Conservation (phyloP, 2,329 filamentous ascomycete species). For the Talaromyces sp. region DNA sequence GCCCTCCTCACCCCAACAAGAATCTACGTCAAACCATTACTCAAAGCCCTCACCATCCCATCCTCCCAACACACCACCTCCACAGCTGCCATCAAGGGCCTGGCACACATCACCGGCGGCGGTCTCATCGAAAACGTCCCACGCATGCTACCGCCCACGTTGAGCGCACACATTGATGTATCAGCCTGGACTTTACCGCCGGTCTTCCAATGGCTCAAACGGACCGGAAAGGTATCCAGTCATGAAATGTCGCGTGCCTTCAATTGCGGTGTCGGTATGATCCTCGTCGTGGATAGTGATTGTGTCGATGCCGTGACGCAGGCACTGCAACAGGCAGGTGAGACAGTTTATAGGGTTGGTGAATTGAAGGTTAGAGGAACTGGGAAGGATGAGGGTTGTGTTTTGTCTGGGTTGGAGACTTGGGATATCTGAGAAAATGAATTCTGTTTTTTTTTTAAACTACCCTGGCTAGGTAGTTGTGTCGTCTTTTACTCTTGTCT, state of each 20-base stretch:
- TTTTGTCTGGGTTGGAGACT: conserved; percentile 55
- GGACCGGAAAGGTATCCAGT: conserved; percentile 61
- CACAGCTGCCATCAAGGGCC: conserved; percentile 68
- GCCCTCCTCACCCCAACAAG: conserved; percentile 81
- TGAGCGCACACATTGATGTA: conserved; percentile 78
- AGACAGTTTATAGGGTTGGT: conserved; percentile 73
- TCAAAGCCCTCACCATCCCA: conserved; percentile 53
- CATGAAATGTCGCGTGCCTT: conserved; percentile 86
- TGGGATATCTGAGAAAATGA: conserved; percentile 30
- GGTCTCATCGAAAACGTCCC: conserved; percentile 92
- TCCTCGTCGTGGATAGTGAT: conserved; percentile 67
- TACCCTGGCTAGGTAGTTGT: no score
- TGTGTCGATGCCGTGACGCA: conserved; percentile 58
- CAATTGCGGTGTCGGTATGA: conserved; percentile 94
- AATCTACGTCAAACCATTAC: conserved; percentile 83
- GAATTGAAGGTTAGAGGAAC: conserved; percentile 54
- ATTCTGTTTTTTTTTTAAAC: conserved; percentile 14
- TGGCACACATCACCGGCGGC: conserved; percentile 95
- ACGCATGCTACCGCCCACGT: conserved; percentile 74
- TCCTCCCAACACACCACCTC: conserved; percentile 18
- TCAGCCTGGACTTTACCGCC: conserved; percentile 67
- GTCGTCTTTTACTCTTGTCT: conserved; percentile 12
- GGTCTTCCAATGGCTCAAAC: conserved; percentile 84
- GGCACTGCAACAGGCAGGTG: conserved; percentile 61
- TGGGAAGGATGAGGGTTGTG: conserved; percentile 53